Base-by-base conservation (phyloP, 345 rosid genomes). In the Luvunga scandens region DNA sequence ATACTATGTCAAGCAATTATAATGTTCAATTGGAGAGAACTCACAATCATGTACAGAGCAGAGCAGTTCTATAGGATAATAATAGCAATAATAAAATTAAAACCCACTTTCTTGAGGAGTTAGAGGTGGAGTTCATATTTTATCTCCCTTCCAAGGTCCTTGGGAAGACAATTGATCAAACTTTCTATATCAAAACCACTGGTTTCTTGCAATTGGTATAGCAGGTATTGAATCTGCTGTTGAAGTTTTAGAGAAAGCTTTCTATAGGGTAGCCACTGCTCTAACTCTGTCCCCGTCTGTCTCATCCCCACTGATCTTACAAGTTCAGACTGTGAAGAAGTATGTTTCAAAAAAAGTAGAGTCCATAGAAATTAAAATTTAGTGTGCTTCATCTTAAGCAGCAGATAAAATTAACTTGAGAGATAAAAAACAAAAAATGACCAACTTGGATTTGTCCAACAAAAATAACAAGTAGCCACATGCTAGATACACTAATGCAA, bases 101-200 rank as follows among this genome's bases (percentile, higher is more conserved):
- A 14, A 75, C 86, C 79, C 68, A 91, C 98, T 71, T 90, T 86
- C 88, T 81, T 86, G 69, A 94, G 90, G 48, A 91, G 81, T 72
- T 87, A 89, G 73, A 90, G 84, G 86, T 94, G 88, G 73, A 94
- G 91, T 85, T 94, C 95, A 50, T 87, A 90, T 69, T 87, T 94
- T 63, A 91, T 91, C 83, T 92, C 92, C 36, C 94, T 88, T 83
- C 91, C 82, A 19, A 92, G 89, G 78, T 89, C 91, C 81, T 89
- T 90, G 18, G 96, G 96, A 60, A 94, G 91, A 79, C 85, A 84
- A n/a, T 81, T 28, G 4, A 94, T 83, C 67, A 92, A 89, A 67
- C 77, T 82, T 66, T 91, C 91, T 79, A 85, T 94, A 39, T 92
- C 90, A 31, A 90, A 90, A 2, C 91, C 94, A 83, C 89, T 83